Evolutionary conservation across 352 stramenopile species (phyloP), one percentile per base, ranked within the genome.

Genomic region (Globisporangium ultimum): DNA sequence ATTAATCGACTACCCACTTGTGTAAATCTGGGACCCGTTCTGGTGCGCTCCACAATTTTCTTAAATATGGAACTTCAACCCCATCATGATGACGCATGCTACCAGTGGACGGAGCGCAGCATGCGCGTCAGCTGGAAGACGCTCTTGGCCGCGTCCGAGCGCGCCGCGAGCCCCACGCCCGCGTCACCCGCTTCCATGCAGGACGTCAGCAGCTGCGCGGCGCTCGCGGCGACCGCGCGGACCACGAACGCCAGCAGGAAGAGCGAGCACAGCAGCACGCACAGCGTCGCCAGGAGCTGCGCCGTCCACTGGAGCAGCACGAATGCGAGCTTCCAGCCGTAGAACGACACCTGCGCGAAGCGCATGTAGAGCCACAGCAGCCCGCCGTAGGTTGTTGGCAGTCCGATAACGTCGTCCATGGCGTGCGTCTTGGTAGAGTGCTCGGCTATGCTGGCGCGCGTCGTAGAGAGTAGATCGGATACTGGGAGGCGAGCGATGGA

Each of bases 181-280:
- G 43, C 21, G 22, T 7, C 48, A 5, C 55, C 55, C 0, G 34
- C 55, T 2, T 20, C 34, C 17, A 49, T 11, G 17, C 47, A 61
- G 21, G 20, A 41, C 18, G 36, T 21, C 47, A 61, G 47, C 47
- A 55, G 17, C 17, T 55, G 34, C 55, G n/a, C 20, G 4, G 22
- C 11, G 15, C 54, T 6, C 17, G 14, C 21, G 6, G 34, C 22
- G 36, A 55, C 46, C 40, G 55, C 55, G 36, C 55, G 55, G 17
- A 34, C 55, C 9, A 55, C 24, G 22, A 61, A 61, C 21, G 50
- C 55, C 36, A 61, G 10, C 14, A 61, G 42, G 38, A 61, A 61
- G 21, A 22, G 36, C 10, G 48, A 55, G 15, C 22, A 1, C 20
- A 62, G 56, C 38, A 62, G 38, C 56, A 55, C 50, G 8, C 11